phyloP scores from a whole-genome alignment of 2,329 filamentous ascomycete genomes.

The Phialophora verrucosa region DNA sequence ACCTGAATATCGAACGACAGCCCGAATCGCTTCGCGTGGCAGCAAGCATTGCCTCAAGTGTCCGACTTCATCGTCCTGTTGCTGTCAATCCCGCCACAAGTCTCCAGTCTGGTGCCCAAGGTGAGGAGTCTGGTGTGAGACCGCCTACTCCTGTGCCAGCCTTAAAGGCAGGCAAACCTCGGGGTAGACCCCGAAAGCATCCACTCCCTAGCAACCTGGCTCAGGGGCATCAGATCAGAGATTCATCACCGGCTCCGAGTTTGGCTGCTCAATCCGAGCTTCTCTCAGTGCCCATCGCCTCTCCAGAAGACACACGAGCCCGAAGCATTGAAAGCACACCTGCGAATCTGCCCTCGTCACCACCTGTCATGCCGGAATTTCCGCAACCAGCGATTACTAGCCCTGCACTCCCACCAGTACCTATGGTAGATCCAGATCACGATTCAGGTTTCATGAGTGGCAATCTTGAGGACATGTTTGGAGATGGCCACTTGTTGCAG shows the following conservation, averaged over 20 bases:
- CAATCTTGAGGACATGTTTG: constrained; percentile 58
- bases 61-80: constrained; percentile 81
- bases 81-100: constrained; percentile 49
- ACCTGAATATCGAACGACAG: constrained; percentile 70
- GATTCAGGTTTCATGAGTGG: constrained; percentile 89
- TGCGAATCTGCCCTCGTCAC: constrained; percentile 85
- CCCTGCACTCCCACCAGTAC: constrained; percentile 66
- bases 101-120: constrained; percentile 38
- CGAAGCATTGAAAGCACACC: constrained; percentile 68
- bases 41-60: constrained; percentile 85
- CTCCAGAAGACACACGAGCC: constrained; percentile 58
- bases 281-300: constrained; percentile 55
- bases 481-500: constrained; percentile 34
- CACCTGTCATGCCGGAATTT: constrained; percentile 73
- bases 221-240: constrained; percentile 65
- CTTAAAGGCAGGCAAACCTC: constrained; percentile 34
- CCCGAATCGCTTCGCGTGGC: constrained; percentile 85
- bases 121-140: constrained; percentile 54
- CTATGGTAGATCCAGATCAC: constrained; percentile 58
- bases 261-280: constrained; percentile 44
- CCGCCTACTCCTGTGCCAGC: constrained; percentile 54
- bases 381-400: constrained; percentile 66
- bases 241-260: constrained; percentile 49
- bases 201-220: constrained; percentile 59
- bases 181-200: constrained; percentile 38